Evolutionary conservation across 176 grass and related monocot species (phyloP).

Genomic region (Bromus sterilis): DNA sequence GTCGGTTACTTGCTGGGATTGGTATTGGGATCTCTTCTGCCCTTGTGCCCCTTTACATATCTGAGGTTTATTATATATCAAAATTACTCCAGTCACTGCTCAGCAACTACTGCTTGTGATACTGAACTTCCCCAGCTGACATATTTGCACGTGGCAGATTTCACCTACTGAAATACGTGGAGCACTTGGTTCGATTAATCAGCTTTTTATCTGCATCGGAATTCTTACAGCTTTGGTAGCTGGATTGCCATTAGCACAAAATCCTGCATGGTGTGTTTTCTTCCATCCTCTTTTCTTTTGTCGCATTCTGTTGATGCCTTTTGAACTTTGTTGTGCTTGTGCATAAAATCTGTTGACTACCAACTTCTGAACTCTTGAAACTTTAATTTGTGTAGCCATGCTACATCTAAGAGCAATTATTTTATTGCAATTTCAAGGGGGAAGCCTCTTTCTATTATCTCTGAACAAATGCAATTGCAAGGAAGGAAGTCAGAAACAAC

Average conservation of each 20-base stretch:
- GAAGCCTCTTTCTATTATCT: neutral
- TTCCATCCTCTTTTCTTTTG: slow-evolving; percentile 8
- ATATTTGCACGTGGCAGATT: slow-evolving; percentile 48
- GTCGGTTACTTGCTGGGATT: slow-evolving; percentile 83
- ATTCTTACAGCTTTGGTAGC: slow-evolving; percentile 91
- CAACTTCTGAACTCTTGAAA: neutral
- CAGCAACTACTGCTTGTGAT: neutral
- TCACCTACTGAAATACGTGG: slow-evolving; percentile 99
- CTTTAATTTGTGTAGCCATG: neutral
- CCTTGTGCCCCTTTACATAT: slow-evolving; percentile 99
- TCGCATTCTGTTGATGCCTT: neutral
- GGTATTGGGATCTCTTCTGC: slow-evolving; percentile 97
- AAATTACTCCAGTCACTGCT: slow-evolving; percentile 24
- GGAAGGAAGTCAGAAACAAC: neutral
- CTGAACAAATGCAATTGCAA: neutral
- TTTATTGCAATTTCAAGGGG: neutral
- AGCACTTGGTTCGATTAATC: slow-evolving; percentile 92
- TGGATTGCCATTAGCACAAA: slow-evolving; percentile 85
- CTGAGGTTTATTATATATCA: slow-evolving; percentile 58
- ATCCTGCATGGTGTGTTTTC: slow-evolving; percentile 80
- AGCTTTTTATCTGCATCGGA: slow-evolving; percentile 98
- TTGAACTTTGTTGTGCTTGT: neutral
- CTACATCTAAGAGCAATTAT: neutral
- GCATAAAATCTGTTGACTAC: neutral
- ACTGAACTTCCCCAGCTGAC: slow-evolving; percentile 1